phyloP scores from a whole-genome alignment of 257 asterid species.

The Schizonepeta tenuifolia region DNA sequence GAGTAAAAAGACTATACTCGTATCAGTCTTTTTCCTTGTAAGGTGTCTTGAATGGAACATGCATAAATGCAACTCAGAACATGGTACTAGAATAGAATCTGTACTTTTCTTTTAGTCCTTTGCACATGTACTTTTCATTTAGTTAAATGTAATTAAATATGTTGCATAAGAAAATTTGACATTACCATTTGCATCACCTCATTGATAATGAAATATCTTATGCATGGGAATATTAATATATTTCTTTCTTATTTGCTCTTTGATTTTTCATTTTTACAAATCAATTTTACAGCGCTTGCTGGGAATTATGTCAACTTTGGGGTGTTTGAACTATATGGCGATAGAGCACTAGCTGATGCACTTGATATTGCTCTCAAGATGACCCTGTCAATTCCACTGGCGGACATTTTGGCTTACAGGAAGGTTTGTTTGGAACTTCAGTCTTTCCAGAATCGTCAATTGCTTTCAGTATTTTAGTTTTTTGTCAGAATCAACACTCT shows the following conservation, averaged over 20 bases:
- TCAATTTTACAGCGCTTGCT: slow-evolving; percentile 67
- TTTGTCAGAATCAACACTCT: not conserved
- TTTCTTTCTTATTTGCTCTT: slow-evolving; percentile 23
- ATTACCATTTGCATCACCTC: slow-evolving; percentile 11
- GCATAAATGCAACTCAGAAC: slow-evolving; percentile 21
- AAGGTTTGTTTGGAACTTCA: slow-evolving; percentile 60
- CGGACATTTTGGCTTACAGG: slow-evolving; percentile 92
- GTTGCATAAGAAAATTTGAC: not conserved
- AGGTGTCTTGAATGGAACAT: not conserved
- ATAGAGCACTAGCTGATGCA: slow-evolving; percentile 98
- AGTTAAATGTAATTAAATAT: slow-evolving; percentile 20
- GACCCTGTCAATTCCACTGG: slow-evolving; percentile 81
- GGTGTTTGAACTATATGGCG: slow-evolving; percentile 97
- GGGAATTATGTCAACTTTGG: slow-evolving; percentile 99
- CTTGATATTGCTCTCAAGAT: slow-evolving; percentile 87
- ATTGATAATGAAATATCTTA: not conserved
- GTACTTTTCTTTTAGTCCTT: not conserved
- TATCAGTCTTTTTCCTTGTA: slow-evolving; percentile 10
- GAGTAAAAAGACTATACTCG: slow-evolving; percentile 8
- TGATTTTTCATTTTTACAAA: slow-evolving; percentile 20
- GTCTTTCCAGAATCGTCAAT: slow-evolving; percentile 15
- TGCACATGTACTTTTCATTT: not conserved
- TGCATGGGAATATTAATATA: slow-evolving; percentile 10
- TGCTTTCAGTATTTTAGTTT: slow-evolving; percentile 4
- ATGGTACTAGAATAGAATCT: slow-evolving; percentile 12